A percentile compares a stretch with the other conserved stretches of the same genome.
Conservation (phyloP, 2,329 filamentous ascomycete species). For the Fusarium sp. region DNA sequence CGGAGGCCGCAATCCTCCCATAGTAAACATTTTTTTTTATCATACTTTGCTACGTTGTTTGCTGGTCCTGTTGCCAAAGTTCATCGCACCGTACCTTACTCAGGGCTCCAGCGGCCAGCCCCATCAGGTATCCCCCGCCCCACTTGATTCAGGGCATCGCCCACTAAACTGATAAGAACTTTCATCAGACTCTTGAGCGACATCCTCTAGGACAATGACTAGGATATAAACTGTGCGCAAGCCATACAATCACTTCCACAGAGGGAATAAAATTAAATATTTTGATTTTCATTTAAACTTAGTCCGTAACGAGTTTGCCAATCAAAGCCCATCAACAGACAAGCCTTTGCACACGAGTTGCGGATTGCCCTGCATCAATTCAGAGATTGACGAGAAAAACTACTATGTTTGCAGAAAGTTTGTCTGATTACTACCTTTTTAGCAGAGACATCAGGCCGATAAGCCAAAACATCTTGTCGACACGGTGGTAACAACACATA, state of each 20-base stretch:
- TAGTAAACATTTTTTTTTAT: too few relatives aligned
- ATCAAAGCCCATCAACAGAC: not conserved
- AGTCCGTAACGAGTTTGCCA: not conserved
- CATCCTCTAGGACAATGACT: fast-evolving
- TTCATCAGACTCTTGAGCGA: not conserved
- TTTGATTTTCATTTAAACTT: not conserved
- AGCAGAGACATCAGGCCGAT: too few relatives aligned
- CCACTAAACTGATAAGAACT: not conserved
- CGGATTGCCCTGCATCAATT: not conserved
- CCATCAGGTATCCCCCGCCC: not conserved
- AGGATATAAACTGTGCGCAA: not conserved
- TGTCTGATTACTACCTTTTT: fast-evolving
- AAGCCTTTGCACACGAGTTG: not conserved
- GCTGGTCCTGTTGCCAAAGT: too few relatives aligned
- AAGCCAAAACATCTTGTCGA: too few relatives aligned
- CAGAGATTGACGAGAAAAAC: too few relatives aligned
- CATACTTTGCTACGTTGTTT: too few relatives aligned
- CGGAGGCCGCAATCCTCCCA: too few relatives aligned
- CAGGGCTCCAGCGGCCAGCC: too few relatives aligned
- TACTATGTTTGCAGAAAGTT: not conserved
- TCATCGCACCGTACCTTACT: too few relatives aligned
- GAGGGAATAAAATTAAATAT: fast-evolving
- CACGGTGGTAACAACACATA: too few relatives aligned
- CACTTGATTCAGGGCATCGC: not conserved
- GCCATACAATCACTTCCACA: fast-evolving